Evolutionary conservation across 2,329 filamentous ascomycete genomes (phyloP), one percentile per base, ranked within the genome.

Genomic region (Fusarium newnesense): DNA sequence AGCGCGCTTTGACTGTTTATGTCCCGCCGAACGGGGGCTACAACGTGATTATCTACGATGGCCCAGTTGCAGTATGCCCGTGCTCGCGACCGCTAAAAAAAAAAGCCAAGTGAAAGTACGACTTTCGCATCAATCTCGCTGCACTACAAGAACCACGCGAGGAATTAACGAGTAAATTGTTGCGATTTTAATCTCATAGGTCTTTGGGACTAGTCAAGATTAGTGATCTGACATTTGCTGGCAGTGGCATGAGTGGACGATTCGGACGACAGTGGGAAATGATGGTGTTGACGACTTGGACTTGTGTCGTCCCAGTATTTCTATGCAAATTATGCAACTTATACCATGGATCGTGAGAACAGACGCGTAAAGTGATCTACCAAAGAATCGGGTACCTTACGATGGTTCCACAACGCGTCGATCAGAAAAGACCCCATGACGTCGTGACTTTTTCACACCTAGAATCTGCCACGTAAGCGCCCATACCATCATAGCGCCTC

Each of bases 391-490:
- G 50, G 24, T 4, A 9, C 34, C 32, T 28, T 0, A 26, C 10
- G 12, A 39, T 30, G 16, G 37, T 50, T 40, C 44, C 44, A 43
- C 61, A 28, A 52, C 57, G 24, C 42, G 26, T 47, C 40, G n/a
- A 32, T 42, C 24, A 26, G 36, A 42, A 26, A 39, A 13, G 43
- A 39, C 24, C 43, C 40, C 53, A 73, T 73, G 70, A 73, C 70
- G 70, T 70, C 49, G 46, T 39, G 28, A 13, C 19, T 34, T 26
- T 32, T 12, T 11, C 5, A 26, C 28, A 26, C 40, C 37, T 67
- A n/a, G 13, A 43, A 28, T 26, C 24, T 52, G 70, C 56, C 70
- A 50, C 70, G 70, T 72, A 44, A 73, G 70, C 50, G 34, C 12
- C 6, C 7, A 39, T 42, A n/a, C 21, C 58, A 26, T 36, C 36